Conservation (phyloP, 805 yeast genomes). For the Yamadazyma tumulicola region DNA sequence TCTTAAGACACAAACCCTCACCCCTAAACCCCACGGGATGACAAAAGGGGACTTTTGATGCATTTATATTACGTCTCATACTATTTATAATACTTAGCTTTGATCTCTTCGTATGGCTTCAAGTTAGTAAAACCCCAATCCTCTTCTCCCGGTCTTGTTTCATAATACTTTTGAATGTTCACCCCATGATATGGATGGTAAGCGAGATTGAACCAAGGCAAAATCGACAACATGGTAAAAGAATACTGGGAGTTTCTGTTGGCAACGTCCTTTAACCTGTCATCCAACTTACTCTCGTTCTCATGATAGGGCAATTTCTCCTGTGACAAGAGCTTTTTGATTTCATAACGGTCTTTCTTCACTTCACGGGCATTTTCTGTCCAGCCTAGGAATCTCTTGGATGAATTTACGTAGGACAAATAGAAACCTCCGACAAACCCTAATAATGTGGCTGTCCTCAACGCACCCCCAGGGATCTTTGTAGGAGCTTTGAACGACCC, state of each 20-base stretch:
- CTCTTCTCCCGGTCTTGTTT: constrained; percentile 56
- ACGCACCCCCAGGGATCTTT: constrained; percentile 50
- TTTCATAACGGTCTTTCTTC: constrained; percentile 66
- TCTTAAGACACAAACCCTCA: too few species aligned
- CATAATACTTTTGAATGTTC: constrained; percentile 58
- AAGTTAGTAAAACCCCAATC: constrained; percentile 50
- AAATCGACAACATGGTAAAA: constrained; percentile 50
- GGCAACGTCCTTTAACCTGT: constrained; percentile 70
- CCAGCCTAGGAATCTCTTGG: constrained; percentile 75
- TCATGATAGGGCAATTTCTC: constrained; percentile 67
- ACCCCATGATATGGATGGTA: constrained; percentile 82
- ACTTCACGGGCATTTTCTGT: constrained; percentile 72
- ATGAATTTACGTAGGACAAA: constrained; percentile 63
- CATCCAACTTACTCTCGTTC: constrained; percentile 52
- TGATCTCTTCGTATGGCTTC: constrained; percentile 50
- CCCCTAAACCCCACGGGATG: too few species aligned
- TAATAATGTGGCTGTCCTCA: constrained; percentile 58
- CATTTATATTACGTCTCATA: too few species aligned
- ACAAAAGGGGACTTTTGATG: too few species aligned
- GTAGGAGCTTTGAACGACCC: constrained; percentile 44
- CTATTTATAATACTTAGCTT: constrained; percentile 26
- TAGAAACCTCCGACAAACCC: constrained; percentile 75
- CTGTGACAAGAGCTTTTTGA: constrained; percentile 59
- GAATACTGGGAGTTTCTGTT: constrained; percentile 77
- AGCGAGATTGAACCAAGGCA: constrained; percentile 83